Evolutionary conservation across 371 early-diverging fungal genomes (phyloP).

Genomic region (Phascolomyces articulosus): DNA sequence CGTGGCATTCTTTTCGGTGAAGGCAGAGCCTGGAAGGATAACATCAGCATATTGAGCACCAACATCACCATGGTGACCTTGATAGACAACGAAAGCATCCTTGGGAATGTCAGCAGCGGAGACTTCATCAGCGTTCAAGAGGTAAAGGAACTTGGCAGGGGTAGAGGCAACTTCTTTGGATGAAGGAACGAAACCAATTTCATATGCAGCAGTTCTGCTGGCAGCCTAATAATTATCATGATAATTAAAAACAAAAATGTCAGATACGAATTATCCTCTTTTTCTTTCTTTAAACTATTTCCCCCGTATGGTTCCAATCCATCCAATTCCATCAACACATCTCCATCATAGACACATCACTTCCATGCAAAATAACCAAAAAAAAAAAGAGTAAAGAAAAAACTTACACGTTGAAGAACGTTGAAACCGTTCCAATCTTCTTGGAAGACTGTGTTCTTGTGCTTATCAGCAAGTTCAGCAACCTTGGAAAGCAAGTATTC

Average conservation of each 20-base stretch:
- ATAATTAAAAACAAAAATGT: neutral
- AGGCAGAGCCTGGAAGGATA: conserved; percentile 95
- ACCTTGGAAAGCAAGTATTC: conserved; percentile 72
- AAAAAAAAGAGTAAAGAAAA: neutral
- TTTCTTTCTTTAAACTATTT: neutral
- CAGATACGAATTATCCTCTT: neutral
- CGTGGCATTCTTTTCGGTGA: conserved; percentile 96
- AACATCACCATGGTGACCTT: conserved; percentile 97
- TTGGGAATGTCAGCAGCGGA: conserved; percentile 74
- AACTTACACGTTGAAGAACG: conserved; percentile 82
- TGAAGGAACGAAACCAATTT: conserved; percentile 84
- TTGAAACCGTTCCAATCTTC: conserved; percentile 91
- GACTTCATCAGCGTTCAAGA: conserved; percentile 93
- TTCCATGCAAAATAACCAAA: too few species aligned
- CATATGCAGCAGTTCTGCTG: conserved; percentile 86
- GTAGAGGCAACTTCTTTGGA: conserved; percentile 43
- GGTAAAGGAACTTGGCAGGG: conserved; percentile 81
- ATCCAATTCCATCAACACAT: too few species aligned
- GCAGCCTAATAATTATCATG: conserved; percentile 62
- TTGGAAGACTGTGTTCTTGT: conserved; percentile 72
- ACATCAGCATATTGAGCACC: conserved; percentile 96
- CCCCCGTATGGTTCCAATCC: too few species aligned
- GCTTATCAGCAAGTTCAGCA: conserved; percentile 68
- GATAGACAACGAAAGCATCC: conserved; percentile 97
- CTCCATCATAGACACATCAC: too few species aligned